Conservation (phyloP, 331 rosid species). For the Telfairia occidentalis region DNA sequence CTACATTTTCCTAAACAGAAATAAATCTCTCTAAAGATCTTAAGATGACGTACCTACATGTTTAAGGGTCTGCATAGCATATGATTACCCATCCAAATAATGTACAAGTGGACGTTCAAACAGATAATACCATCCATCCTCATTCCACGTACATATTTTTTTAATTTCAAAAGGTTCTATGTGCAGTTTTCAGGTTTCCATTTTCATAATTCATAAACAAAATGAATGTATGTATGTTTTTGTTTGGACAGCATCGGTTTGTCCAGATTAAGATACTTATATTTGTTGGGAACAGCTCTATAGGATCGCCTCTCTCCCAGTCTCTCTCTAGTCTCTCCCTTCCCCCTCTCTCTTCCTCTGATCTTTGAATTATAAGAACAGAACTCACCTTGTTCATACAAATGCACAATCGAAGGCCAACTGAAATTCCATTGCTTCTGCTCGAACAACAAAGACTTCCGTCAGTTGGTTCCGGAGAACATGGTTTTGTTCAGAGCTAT, state of each 20-base stretch:
- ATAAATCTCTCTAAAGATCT: background rate
- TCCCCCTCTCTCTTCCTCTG: background rate
- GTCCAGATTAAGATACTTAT: background rate
- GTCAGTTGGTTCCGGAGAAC: constrained; percentile 67
- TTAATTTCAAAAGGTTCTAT: background rate
- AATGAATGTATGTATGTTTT: background rate
- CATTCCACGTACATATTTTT: background rate
- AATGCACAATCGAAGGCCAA: background rate
- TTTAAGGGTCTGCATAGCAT: background rate
- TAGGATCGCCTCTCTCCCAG: background rate
- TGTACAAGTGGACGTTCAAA: background rate
- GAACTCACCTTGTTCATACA: background rate
- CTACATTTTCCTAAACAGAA: background rate
- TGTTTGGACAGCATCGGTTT: background rate
- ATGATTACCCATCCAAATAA: constrained; percentile 1
- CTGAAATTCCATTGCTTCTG: background rate
- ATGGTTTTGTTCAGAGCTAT: constrained; percentile 20
- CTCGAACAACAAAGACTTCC: background rate
- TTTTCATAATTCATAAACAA: background rate
- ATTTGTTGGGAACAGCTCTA: background rate
- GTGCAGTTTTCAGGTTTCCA: background rate
- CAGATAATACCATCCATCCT: constrained; percentile 1
- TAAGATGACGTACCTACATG: background rate
- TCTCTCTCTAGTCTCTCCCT: background rate
- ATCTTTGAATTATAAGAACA: background rate